A percentile compares a stretch with the other conserved stretches of the same genome.
phyloP scores from a whole-genome alignment of 257 asterid genomes.

The Lavandula angustifolia region DNA sequence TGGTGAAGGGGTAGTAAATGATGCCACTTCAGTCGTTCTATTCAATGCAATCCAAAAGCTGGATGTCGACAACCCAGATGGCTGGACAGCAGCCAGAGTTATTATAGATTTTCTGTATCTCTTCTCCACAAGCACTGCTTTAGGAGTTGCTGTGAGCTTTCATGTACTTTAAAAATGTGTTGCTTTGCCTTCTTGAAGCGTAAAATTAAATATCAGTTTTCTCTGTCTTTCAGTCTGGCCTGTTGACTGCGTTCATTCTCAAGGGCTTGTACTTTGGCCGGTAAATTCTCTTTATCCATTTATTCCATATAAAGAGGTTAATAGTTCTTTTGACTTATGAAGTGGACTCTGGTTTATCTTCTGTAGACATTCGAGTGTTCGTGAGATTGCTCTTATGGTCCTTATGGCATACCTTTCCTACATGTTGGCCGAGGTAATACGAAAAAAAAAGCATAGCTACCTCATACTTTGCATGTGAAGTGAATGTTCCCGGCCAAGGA shows the following conservation, averaged over 20 bases:
- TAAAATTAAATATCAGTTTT: conserved; percentile 15
- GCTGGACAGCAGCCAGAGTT: conserved; percentile 61
- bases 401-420: conserved; percentile 92
- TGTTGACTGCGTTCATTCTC: conserved; percentile 67
- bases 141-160: conserved; percentile 79
- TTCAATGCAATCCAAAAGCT: conserved; percentile 91
- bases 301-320: not conserved
- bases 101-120: conserved; percentile 70
- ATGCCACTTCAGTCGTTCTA: conserved; percentile 93
- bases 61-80: conserved; percentile 57
- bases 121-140: conserved; percentile 87
- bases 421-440: conserved; percentile 92
- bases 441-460: conserved; percentile 7
- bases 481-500: too few species aligned
- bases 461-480: too few species aligned
- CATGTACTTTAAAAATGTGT: not conserved
- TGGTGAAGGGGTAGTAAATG: conserved; percentile 98
- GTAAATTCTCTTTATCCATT: conserved; percentile 38
- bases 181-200: conserved; percentile 10
- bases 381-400: conserved; percentile 85
- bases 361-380: conserved; percentile 80
- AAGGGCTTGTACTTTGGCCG: conserved; percentile 82
- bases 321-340: conserved; percentile 6
- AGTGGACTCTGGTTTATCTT: conserved; percentile 28
- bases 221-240: conserved; percentile 72